Percentiles rank a stretch among this genome's conserved stretches.
Conservation (phyloP, 176 grass and related monocot species). For the Typha latifolia region DNA sequence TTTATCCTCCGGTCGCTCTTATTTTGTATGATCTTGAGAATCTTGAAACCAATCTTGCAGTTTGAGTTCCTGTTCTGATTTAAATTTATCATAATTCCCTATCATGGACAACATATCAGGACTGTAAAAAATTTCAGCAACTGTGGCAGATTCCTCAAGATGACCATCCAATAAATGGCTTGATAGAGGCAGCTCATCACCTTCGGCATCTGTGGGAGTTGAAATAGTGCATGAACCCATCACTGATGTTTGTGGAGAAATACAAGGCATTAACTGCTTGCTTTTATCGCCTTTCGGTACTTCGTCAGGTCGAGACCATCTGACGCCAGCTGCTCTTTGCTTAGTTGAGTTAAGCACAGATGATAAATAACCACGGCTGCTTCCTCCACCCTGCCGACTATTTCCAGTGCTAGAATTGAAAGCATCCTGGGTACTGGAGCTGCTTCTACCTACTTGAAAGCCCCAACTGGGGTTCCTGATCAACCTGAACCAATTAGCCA, state of each 20-base stretch:
- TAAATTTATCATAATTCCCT: conserved; percentile 11
- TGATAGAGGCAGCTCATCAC: neutral
- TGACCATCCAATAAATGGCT: neutral
- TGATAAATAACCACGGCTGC: conserved; percentile 8
- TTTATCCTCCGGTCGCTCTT: too few species aligned
- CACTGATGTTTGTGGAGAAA: neutral
- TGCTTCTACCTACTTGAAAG: neutral
- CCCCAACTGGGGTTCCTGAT: conserved; percentile 10
- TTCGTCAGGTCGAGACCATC: conserved; percentile 1
- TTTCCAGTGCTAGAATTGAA: too few species aligned
- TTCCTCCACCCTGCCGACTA: neutral
- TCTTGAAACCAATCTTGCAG: conserved; percentile 12
- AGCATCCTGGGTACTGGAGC: neutral
- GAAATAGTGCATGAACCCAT: neutral
- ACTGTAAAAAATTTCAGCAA: neutral
- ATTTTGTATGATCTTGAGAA: neutral
- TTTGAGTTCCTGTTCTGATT: conserved; percentile 5
- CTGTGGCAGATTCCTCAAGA: neutral
- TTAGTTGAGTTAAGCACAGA: conserved; percentile 6
- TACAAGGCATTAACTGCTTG: neutral
- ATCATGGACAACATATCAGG: neutral
- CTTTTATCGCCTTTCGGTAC: neutral
- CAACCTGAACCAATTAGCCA: neutral
- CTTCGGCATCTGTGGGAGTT: neutral
- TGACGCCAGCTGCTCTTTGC: conserved; percentile 10